A percentile compares a stretch with the other conserved stretches of the same genome.
phyloP scores from a whole-genome alignment of 176 grass and related monocot species.

The Pontederia paniculata region DNA sequence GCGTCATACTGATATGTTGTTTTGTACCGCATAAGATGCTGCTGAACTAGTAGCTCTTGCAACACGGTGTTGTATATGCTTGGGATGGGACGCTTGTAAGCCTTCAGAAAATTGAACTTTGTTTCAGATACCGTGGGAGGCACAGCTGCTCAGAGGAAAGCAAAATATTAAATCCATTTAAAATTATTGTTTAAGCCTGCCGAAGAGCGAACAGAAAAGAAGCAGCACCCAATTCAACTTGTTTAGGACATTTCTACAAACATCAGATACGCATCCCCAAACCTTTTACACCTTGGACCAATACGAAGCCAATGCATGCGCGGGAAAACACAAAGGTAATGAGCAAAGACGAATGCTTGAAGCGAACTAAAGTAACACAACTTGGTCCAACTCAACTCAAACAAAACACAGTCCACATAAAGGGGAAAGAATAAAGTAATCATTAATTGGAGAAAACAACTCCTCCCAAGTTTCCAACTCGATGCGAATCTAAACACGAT shows the following conservation, averaged over 20 bases:
- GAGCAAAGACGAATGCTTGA: too few species aligned
- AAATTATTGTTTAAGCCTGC: not conserved
- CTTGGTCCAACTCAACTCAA: too few species aligned
- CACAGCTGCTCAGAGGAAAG: slow-evolving; percentile 34
- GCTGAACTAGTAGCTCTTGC: slow-evolving; percentile 87
- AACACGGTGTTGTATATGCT: slow-evolving; percentile 92
- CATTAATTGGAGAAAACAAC: not conserved
- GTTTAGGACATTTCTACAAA: too few species aligned
- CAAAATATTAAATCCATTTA: slow-evolving; percentile 3
- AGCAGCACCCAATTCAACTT: not conserved
- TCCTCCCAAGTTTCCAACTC: not conserved
- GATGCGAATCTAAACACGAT: slow-evolving; percentile 5
- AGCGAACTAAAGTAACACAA: too few species aligned
- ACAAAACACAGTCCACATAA: too few species aligned
- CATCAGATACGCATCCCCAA: too few species aligned
- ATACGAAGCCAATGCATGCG: too few species aligned
- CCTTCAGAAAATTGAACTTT: slow-evolving; percentile 74
- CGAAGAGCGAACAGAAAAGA: not conserved
- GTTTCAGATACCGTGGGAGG: slow-evolving; percentile 80
- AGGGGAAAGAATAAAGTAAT: too few species aligned
- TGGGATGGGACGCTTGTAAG: slow-evolving; percentile 89
- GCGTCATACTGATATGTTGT: slow-evolving; percentile 88
- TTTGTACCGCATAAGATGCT: slow-evolving; percentile 98
- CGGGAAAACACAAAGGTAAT: too few species aligned
- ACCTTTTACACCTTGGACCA: too few species aligned